These are phyloP conservation scores for Cavenderia fasciculata DNA, from an alignment of 78 protist species.

Conservation along the genomic window DNA sequence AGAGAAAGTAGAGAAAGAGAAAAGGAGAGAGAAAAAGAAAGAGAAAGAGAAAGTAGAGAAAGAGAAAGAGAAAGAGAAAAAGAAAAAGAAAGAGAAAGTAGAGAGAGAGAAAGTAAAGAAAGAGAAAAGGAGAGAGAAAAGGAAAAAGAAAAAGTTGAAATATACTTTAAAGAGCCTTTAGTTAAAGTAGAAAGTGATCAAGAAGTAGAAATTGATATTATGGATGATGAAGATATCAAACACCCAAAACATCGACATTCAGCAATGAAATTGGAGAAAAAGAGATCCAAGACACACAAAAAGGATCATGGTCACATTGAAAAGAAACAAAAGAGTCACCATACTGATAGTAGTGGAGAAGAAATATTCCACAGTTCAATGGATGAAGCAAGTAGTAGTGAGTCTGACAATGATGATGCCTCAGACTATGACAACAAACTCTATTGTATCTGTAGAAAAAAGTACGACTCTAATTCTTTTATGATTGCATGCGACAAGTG, in stretches of 20 bases:
- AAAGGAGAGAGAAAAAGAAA: too few relatives aligned
- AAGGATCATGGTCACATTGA: background rate
- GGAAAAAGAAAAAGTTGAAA: too few relatives aligned
- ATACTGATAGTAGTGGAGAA: background rate
- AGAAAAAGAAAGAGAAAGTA: too few relatives aligned
- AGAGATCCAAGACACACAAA: background rate
- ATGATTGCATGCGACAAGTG: constrained; percentile 81
- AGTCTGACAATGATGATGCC: constrained; percentile 6
- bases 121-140: too few relatives aligned
- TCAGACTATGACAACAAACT: constrained; percentile 16
- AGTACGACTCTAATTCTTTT: constrained; percentile 54
- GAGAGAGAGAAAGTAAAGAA: too few relatives aligned
- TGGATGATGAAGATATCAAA: constrained; percentile 12
- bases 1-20: too few relatives aligned
- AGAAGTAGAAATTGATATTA: constrained; percentile 53
- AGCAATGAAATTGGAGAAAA: background rate
- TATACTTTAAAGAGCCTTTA: too few relatives aligned
- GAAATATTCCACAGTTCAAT: background rate
- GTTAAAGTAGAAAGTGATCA: constrained; percentile 32
- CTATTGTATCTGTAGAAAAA: constrained; percentile 56
- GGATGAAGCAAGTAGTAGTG: background rate
- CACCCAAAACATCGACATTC: background rate
- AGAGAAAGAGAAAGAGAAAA: too few relatives aligned
- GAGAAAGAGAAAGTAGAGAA: too few relatives aligned
- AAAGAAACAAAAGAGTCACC: background rate